These are phyloP conservation scores for Tulasnella sp. DNA, from an alignment of 768 basidiomycete genomes.

Conservation along the genomic window DNA sequence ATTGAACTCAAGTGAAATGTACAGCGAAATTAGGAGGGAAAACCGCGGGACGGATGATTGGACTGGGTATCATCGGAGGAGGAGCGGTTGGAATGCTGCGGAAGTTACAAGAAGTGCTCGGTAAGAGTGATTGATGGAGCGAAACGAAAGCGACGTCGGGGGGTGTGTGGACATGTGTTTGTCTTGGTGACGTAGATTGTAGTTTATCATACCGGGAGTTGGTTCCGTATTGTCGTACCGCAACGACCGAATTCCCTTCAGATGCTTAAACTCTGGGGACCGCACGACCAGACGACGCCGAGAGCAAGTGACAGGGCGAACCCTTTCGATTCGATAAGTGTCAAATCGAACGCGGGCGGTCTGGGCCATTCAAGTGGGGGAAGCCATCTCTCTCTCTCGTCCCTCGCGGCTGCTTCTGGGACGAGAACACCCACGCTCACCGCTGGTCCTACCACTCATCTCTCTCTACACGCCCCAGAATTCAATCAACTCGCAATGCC, in stretches of 20 bases:
- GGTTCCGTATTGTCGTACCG: not conserved
- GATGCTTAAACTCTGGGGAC: constrained; percentile 57
- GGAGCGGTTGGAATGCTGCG: constrained; percentile 37
- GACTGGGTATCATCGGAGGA: constrained; percentile 49
- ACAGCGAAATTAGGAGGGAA: constrained; percentile 49
- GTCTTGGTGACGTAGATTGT: no score
- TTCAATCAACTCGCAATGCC: constrained; percentile 33
- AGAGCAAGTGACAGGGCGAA: constrained; percentile 37
- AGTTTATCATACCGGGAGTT: not conserved
- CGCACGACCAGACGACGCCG: constrained; percentile 52
- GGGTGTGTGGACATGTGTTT: no score
- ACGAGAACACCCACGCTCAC: constrained; percentile 35
- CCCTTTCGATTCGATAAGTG: constrained; percentile 41
- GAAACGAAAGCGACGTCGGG: no score
- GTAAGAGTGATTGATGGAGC: constrained; percentile 19
- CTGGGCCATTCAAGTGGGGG: constrained; percentile 15
- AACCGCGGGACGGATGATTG: constrained; percentile 34
- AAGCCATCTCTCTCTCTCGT: constrained; percentile 17
- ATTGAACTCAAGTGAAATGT: not conserved
- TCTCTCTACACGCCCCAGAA: constrained; percentile 75
- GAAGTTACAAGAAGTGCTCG: constrained; percentile 28
- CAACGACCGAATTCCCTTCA: constrained; percentile 5
- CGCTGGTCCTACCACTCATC: constrained; percentile 40
- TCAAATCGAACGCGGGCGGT: constrained; percentile 27
- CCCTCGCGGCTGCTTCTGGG: constrained; percentile 22